phyloP scores from a whole-genome alignment of 768 basidiomycete genomes.

The Pleurotus tuber-regium region DNA sequence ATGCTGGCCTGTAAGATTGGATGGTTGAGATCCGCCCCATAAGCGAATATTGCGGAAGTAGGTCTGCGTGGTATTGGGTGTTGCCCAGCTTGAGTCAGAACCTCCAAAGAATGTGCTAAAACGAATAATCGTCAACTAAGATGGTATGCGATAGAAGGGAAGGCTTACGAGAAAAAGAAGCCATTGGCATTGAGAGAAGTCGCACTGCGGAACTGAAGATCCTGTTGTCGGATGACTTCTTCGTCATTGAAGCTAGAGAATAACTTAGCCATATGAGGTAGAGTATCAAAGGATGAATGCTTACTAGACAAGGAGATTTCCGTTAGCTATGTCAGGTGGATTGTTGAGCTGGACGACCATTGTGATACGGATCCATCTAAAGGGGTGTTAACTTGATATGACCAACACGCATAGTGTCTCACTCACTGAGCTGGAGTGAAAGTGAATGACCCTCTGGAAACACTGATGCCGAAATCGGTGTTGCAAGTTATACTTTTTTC shows the following conservation, averaged over 20 bases:
- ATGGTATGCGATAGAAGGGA: slow-evolving; percentile 1
- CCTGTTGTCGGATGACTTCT: slow-evolving; percentile 53
- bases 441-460: slow-evolving; percentile 63
- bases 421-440: slow-evolving; percentile 65
- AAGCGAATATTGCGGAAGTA: slow-evolving; percentile 76
- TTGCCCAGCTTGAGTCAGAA: slow-evolving; percentile 67
- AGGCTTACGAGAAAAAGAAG: slow-evolving; percentile 72
- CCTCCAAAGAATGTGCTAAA: slow-evolving; percentile 82
- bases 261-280: neutral
- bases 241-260: slow-evolving; percentile 63
- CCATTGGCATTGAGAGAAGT: slow-evolving; percentile 58
- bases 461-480: slow-evolving; percentile 73
- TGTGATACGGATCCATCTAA: slow-evolving; percentile 70
- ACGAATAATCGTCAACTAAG: neutral
- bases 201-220: slow-evolving; percentile 62
- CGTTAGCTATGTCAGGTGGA: slow-evolving; percentile 68
- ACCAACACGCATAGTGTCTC: slow-evolving; percentile 6
- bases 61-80: slow-evolving; percentile 61
- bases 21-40: slow-evolving; percentile 53
- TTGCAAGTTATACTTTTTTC: slow-evolving; percentile 61
- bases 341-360: slow-evolving; percentile 77
- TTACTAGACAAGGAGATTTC: slow-evolving; percentile 66
- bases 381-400: slow-evolving; percentile 4
- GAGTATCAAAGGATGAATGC: slow-evolving; percentile 23
- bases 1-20: slow-evolving; percentile 33